Conservation (phyloP, 1,284 basidiomycete genomes). For the Naganishia albida region DNA sequence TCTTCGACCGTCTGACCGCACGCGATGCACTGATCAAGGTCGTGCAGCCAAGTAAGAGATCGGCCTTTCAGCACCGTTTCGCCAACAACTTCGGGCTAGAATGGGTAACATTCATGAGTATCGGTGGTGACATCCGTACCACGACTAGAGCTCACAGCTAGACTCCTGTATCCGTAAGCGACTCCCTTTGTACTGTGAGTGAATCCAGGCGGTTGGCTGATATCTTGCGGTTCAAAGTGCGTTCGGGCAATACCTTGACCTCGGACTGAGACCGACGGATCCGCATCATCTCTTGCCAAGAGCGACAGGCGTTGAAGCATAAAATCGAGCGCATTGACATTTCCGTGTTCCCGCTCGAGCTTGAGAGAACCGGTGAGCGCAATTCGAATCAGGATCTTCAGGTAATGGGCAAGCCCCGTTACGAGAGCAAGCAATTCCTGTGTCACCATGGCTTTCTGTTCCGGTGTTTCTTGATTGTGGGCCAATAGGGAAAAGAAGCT, state of each 20-base stretch:
- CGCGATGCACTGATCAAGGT: constrained; percentile 80
- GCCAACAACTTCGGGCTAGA: constrained; percentile 73
- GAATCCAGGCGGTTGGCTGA: constrained; percentile 45
- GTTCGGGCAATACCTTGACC: constrained; percentile 38
- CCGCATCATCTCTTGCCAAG: constrained; percentile 82
- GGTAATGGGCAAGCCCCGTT: constrained; percentile 95
- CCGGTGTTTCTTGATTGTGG: constrained; percentile 88
- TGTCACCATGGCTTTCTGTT: constrained; percentile 59
- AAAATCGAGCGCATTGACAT: constrained; percentile 77
- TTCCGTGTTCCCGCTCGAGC: constrained; percentile 84
- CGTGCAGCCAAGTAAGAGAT: constrained; percentile 48
- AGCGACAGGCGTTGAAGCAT: constrained; percentile 92
- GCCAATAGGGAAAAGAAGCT: constrained; percentile 91
- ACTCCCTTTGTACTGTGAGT: constrained; percentile 71
- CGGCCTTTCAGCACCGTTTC: constrained; percentile 70
- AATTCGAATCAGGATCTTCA: constrained; percentile 98
- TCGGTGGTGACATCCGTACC: neutral
- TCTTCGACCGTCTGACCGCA: constrained; percentile 93
- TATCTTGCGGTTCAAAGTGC: constrained; percentile 7
- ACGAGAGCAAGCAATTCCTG: constrained; percentile 97
- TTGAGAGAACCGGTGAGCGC: constrained; percentile 94
- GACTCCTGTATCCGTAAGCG: constrained; percentile 79
- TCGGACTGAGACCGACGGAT: constrained; percentile 66
- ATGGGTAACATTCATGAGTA: neutral
- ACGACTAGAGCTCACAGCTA: constrained; percentile 58